These are phyloP conservation scores for Beta vulgaris DNA, from an alignment of 148 eudicot species.

Conservation along the genomic window DNA sequence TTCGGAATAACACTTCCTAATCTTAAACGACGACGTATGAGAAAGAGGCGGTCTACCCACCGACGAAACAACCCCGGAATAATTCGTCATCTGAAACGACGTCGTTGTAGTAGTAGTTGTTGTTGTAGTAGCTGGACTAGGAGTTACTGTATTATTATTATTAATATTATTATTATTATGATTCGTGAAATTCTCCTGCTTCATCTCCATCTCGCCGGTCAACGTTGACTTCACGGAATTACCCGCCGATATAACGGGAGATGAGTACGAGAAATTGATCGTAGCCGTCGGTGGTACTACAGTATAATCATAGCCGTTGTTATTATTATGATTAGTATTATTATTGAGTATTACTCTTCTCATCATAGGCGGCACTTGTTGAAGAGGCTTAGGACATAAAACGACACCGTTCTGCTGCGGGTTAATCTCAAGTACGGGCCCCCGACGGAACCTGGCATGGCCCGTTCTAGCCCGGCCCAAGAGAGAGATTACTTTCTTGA, in stretches of 20 bases:
- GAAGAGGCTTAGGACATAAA: slow-evolving; percentile 71
- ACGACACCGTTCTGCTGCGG: slow-evolving; percentile 23
- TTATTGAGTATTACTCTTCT: no score
- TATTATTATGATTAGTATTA: no score
- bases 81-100: slow-evolving; percentile 49
- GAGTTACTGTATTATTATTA: background rate
- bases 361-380: slow-evolving; percentile 49
- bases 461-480: slow-evolving; percentile 68
- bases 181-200: slow-evolving; percentile 15
- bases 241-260: slow-evolving; percentile 48
- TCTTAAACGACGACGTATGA: slow-evolving; percentile 50
- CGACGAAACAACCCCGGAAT: slow-evolving; percentile 42
- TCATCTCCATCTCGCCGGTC: slow-evolving; percentile 52
- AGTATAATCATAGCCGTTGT: slow-evolving; percentile 9
- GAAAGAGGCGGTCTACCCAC: slow-evolving; percentile 70
- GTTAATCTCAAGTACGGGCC: slow-evolving; percentile 13
- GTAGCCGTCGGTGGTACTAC: slow-evolving; percentile 24
- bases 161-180: no score
- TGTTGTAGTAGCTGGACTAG: background rate
- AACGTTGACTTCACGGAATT: slow-evolving; percentile 61
- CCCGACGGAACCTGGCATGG: slow-evolving; percentile 79
- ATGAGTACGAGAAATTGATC: slow-evolving; percentile 60
- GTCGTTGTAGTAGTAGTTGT: slow-evolving; percentile 17
- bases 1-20: slow-evolving; percentile 74
- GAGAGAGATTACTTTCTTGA: slow-evolving; percentile 73